These are phyloP conservation scores for Chenopodium quinoa DNA, from an alignment of 148 eudicot genomes.

Conservation along the genomic window DNA sequence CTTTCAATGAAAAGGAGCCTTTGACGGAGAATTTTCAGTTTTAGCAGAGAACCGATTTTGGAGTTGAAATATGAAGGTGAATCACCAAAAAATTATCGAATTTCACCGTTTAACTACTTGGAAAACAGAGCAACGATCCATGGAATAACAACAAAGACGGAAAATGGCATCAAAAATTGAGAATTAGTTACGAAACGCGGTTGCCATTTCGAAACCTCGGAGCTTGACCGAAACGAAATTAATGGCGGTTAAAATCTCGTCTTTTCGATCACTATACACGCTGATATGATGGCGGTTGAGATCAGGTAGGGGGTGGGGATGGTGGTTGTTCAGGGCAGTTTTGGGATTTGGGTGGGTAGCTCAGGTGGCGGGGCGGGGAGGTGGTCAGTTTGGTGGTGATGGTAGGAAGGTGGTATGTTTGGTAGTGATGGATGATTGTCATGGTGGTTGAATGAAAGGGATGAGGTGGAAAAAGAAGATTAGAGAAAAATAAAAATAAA, in stretches of 20 bases:
- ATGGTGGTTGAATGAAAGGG: too few relatives aligned
- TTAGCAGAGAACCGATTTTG: slow-evolving; percentile 56
- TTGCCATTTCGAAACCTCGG: slow-evolving; percentile 28
- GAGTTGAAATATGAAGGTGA: slow-evolving; percentile 36
- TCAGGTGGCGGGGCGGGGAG: too few relatives aligned
- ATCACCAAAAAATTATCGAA: too few relatives aligned
- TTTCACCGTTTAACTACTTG: not conserved
- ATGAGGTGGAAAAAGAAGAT: too few relatives aligned
- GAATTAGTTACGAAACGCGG: slow-evolving; percentile 40
- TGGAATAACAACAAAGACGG: slow-evolving; percentile 12
- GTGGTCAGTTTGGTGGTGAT: too few relatives aligned
- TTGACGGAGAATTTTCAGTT: slow-evolving; percentile 64
- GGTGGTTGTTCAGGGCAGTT: too few relatives aligned
- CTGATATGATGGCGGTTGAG: slow-evolving; percentile 35
- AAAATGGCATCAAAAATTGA: slow-evolving; percentile 26
- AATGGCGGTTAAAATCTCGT: slow-evolving; percentile 53
- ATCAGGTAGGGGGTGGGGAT: too few relatives aligned
- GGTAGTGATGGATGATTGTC: too few relatives aligned
- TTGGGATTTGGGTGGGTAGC: too few relatives aligned
- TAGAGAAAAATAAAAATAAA: too few relatives aligned
- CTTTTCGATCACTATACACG: slow-evolving; percentile 68
- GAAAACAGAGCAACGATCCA: slow-evolving; percentile 44
- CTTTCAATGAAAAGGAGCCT: slow-evolving; percentile 52
- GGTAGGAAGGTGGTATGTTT: too few relatives aligned
- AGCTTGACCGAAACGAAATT: slow-evolving; percentile 22